Evolutionary conservation across 1,139 yeast genomes (phyloP).

Genomic region (Candida freyschussii): DNA sequence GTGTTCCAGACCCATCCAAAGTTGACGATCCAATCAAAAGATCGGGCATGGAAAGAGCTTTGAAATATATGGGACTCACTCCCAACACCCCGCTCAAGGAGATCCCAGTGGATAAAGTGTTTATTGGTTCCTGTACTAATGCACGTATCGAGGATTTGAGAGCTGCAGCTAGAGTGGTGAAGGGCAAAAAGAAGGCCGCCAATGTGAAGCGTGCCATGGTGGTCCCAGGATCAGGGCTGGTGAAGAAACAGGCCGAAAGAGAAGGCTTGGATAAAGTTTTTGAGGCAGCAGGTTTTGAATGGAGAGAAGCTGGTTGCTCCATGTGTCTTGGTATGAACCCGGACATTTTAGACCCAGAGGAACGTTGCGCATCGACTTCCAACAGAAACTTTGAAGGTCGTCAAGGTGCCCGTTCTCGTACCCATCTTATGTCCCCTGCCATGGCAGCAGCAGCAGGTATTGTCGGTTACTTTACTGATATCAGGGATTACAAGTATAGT

Average conservation of each 20-base stretch:
- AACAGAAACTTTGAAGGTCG: slow-evolving; percentile 99
- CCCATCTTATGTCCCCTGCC: slow-evolving; percentile 97
- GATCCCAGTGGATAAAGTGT: slow-evolving; percentile 81
- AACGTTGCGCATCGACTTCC: slow-evolving; percentile 97
- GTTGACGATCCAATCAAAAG: slow-evolving; percentile 70
- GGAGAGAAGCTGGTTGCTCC: slow-evolving; percentile 99
- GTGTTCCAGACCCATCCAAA: slow-evolving; percentile 82
- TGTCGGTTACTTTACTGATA: slow-evolving; percentile 85
- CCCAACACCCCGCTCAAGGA: slow-evolving; percentile 78
- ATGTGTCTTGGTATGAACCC: slow-evolving; percentile 99
- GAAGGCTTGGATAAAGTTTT: slow-evolving; percentile 94
- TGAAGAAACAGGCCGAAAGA: slow-evolving; percentile 85
- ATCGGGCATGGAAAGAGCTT: slow-evolving; percentile 86
- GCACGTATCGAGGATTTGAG: slow-evolving; percentile 96
- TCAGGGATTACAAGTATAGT: slow-evolving; percentile 70
- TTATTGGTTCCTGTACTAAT: slow-evolving; percentile 97
- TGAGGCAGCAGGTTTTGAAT: slow-evolving; percentile 87
- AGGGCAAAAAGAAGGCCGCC: slow-evolving; percentile 84
- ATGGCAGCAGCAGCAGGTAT: slow-evolving; percentile 99
- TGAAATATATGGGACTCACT: slow-evolving; percentile 82
- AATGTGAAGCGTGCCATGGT: slow-evolving; percentile 79
- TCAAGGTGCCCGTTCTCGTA: slow-evolving; percentile 96
- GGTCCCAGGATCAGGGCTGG: slow-evolving; percentile 96
- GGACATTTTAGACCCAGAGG: slow-evolving; percentile 88
- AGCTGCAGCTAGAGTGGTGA: slow-evolving; percentile 89